phyloP scores from a whole-genome alignment of 768 basidiomycete species.

The Suillus lakei region DNA sequence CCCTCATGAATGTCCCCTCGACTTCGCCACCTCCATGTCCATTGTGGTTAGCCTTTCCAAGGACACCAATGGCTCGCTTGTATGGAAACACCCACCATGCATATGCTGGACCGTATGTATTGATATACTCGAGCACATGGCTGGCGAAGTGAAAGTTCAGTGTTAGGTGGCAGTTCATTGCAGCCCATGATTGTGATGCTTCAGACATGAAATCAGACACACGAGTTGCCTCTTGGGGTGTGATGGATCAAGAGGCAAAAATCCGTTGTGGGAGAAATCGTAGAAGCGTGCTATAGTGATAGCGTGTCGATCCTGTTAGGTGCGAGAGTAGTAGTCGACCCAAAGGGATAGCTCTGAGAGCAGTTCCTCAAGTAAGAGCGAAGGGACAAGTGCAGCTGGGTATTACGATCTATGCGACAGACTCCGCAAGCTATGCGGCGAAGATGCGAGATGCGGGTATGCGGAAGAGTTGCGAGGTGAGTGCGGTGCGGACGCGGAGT shows the following conservation, averaged over 20 bases:
- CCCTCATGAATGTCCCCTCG: slow-evolving; percentile 1
- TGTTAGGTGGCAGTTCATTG: background rate
- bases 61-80: background rate
- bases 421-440: too few relatives aligned
- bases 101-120: background rate
- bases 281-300: too few relatives aligned
- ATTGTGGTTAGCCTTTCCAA: background rate
- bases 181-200: background rate
- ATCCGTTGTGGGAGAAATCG: too few relatives aligned
- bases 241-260: background rate
- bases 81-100: background rate
- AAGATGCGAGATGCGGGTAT: too few relatives aligned
- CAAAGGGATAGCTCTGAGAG: too few relatives aligned
- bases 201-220: background rate
- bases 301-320: too few relatives aligned
- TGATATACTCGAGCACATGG: background rate
- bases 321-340: too few relatives aligned
- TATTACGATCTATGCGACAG: too few relatives aligned
- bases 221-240: background rate
- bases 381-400: too few relatives aligned
- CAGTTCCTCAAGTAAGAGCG: too few relatives aligned
- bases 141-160: background rate
- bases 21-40: slow-evolving; percentile 1
- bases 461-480: too few relatives aligned
- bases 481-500: too few relatives aligned